A percentile compares a stretch with the other conserved stretches of the same genome.
These are phyloP conservation scores for Leucosporidium yakuticum DNA, from an alignment of 768 basidiomycete species.

Conservation along the genomic window DNA sequence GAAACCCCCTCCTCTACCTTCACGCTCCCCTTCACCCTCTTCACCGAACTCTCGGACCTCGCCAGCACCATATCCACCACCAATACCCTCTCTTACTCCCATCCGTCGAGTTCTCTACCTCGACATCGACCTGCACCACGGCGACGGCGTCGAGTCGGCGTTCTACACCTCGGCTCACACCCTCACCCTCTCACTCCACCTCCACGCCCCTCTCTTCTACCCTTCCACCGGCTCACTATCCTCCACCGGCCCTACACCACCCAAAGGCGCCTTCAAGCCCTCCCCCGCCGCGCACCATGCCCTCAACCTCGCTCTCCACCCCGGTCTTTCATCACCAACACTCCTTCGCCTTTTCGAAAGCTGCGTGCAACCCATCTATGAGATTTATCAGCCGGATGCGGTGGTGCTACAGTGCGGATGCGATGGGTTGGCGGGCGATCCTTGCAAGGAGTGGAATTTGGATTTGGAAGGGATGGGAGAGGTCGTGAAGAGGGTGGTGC, in stretches of 20 bases:
- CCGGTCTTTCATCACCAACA: conserved; percentile 63
- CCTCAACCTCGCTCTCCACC: conserved; percentile 68
- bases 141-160: conserved; percentile 54
- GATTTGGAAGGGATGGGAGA: conserved; percentile 33
- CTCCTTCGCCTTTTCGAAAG: conserved; percentile 59
- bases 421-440: conserved; percentile 80
- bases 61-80: background rate
- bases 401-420: conserved; percentile 79
- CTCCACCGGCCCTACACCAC: conserved; percentile 38
- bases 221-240: conserved; percentile 51
- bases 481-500: conserved; percentile 69
- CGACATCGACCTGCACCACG: conserved; percentile 87
- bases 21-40: background rate
- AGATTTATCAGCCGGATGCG: conserved; percentile 66
- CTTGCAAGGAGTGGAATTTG: conserved; percentile 61
- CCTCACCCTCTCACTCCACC: conserved; percentile 75
- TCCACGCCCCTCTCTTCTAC: conserved; percentile 75
- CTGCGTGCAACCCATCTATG: conserved; percentile 56
- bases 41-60: background rate
- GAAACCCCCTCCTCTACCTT: background rate
- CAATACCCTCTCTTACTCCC: conserved; percentile 43
- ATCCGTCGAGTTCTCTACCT: conserved; percentile 69
- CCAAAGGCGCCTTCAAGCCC: background rate
- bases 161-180: conserved; percentile 43
- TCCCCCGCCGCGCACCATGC: conserved; percentile 58